These are phyloP conservation scores for Zalerion maritima DNA, from an alignment of 495 filamentous ascomycete genomes.

Conservation along the genomic window DNA sequence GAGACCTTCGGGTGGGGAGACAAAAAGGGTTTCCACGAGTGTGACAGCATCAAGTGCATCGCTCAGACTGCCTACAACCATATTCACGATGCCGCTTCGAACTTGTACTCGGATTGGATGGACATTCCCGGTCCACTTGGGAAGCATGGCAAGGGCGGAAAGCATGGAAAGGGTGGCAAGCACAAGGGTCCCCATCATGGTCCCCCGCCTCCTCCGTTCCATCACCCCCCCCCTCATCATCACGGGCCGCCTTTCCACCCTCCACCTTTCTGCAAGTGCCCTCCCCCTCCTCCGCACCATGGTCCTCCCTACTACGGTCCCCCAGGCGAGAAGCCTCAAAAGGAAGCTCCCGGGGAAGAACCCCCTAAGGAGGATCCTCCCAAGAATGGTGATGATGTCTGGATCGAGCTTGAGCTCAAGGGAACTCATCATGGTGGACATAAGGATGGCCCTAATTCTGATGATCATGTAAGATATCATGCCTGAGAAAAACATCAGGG, in stretches of 20 bases:
- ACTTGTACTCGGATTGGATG: slow-evolving; percentile 7
- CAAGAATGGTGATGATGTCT: no score
- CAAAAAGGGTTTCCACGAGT: slow-evolving; percentile 9
- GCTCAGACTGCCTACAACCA: slow-evolving; percentile 12
- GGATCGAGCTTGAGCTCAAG: no score
- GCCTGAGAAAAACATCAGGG: no score
- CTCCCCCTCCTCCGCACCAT: slow-evolving; percentile 5
- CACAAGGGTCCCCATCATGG: slow-evolving; percentile 12
- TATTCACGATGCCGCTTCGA: slow-evolving; percentile 11
- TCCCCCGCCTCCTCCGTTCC: slow-evolving; percentile 9
- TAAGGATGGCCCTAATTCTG: no score
- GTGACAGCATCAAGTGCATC: slow-evolving; percentile 15
- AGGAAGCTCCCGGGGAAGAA: slow-evolving; percentile 2
- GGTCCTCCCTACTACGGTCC: slow-evolving; percentile 2
- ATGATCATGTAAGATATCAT: no score
- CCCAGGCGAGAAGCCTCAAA: not conserved
- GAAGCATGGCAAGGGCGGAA: slow-evolving; percentile 10
- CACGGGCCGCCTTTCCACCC: slow-evolving; percentile 5
- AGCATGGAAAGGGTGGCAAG: slow-evolving; percentile 11
- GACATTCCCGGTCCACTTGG: slow-evolving; percentile 2
- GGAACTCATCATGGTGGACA: no score
- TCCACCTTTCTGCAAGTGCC: slow-evolving; percentile 13
- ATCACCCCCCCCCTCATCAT: slow-evolving; percentile 6
- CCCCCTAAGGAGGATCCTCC: no score
- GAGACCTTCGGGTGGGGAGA: slow-evolving; percentile 10